phyloP scores from a whole-genome alignment of 371 early-diverging fungal species.

The Batkoa obscura region DNA sequence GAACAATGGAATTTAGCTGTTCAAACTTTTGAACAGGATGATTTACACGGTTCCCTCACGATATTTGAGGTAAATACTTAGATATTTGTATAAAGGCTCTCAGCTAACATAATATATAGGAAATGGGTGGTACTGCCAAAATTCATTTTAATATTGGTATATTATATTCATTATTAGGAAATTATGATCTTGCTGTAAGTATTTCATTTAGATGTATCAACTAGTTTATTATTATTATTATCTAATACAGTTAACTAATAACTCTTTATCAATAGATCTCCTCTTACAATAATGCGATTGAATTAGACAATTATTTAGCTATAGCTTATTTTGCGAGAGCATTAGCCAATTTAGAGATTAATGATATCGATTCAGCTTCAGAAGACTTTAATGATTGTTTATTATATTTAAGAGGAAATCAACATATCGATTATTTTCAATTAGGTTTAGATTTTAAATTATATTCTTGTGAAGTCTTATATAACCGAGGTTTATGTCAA shows the following conservation, averaged over 20 bases:
- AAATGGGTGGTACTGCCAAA: conserved; percentile 77
- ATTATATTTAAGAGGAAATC: no score
- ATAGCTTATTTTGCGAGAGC: conserved; percentile 87
- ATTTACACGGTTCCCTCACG: conserved; percentile 36
- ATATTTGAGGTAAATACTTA: conserved; percentile 30
- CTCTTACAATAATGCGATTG: conserved; percentile 47
- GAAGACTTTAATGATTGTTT: conserved; percentile 37
- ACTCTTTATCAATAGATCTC: conserved; percentile 3
- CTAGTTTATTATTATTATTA: no score
- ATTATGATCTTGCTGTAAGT: conserved; percentile 69
- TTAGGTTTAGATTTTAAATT: conserved; percentile 76
- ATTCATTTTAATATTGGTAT: conserved; percentile 90
- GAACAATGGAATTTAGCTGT: conserved; percentile 57
- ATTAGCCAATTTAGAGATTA: conserved; percentile 52
- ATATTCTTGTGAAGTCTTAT: conserved; percentile 72
- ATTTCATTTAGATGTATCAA: not conserved
- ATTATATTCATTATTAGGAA: conserved; percentile 45
- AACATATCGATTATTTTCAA: conserved; percentile 20
- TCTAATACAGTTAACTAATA: no score
- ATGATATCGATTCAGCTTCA: conserved; percentile 39
- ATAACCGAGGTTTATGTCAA: conserved; percentile 78
- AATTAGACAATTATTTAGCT: conserved; percentile 70
- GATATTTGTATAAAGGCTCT: not conserved
- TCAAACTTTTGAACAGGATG: conserved; percentile 37
- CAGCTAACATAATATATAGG: conserved; percentile 18